Base-by-base conservation (phyloP, 768 basidiomycete genomes). In the Boletus patriciae region DNA sequence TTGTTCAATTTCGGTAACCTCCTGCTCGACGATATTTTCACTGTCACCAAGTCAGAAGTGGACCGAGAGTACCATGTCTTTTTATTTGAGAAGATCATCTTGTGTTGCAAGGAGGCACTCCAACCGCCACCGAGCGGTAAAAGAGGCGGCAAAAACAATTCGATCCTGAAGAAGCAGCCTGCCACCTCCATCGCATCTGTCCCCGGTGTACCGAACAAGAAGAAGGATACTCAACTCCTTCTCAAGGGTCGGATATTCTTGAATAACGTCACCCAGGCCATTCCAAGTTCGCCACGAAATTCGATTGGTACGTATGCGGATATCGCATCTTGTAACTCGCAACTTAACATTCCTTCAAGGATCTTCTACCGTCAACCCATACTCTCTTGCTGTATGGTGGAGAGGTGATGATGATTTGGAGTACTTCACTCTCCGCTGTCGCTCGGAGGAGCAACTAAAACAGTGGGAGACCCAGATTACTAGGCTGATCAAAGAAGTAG, bases 31-130 rank as follows among this genome's bases (percentile, higher is more conserved):
- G 97, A 98, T 70, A 83, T 94, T 54, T 98, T 98, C 73, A 85
- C 88, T 55, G 97, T 98, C 55, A 96, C 90, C 65, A 99, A 98
- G 74, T 90, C 88, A 47, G 94, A 95, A 57, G 90, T 94, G 66
- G 94, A 98, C 71, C 84, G 97, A 64, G 97, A 99, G 73, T 98
- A 98, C 66, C 94, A 96, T 64, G 95, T 99, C 55, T 99, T 98
- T 81, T 79, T 99, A 36, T 99, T 99, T 63, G 95, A 98, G 77
- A 94, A 94, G 77, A 99, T 99, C 73, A 94, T 99, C 62, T 82
- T 98, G 21, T 99, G 97, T 74, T 98, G 97, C 80, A 98, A 98
- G 72, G 97, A 98, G 71, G 88, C 89, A 7, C 68, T 80, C 16
- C 78, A 79, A 6, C 79, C 80, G 7, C 78, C 81, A 12, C 77